Evolutionary conservation across 139 green algal genomes (phyloP).

Genomic region (Chlamydomonas sphaeroides): DNA sequence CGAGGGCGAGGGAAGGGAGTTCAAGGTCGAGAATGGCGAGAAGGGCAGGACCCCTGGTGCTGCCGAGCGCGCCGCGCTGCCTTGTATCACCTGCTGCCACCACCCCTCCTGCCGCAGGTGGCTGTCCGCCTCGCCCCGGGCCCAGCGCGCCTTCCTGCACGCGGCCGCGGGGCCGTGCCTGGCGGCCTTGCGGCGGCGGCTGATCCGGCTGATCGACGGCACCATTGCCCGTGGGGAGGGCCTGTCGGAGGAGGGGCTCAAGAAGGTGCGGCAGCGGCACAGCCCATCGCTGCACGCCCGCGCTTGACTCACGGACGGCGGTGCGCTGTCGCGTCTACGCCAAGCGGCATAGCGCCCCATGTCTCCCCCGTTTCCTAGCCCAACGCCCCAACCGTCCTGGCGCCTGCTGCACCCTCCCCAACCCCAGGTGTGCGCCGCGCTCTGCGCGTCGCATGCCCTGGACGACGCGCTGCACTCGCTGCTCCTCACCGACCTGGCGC

Average conservation of each 20-base stretch:
- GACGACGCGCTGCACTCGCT: conserved; percentile 27
- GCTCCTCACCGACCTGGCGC: conserved; percentile 21
- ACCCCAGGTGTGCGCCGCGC: conserved; percentile 24
- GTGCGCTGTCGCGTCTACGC: no score
- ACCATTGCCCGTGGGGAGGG: conserved; percentile 13
- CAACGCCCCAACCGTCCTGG: no score
- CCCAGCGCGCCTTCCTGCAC: conserved; percentile 10
- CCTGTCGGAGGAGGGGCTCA: conserved; percentile 5
- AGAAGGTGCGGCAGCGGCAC: conserved; percentile 18
- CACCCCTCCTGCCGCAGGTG: conserved; percentile 25
- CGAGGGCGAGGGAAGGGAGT: no score
- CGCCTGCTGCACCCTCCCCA: neutral
- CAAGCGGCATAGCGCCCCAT: no score
- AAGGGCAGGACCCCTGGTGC: no score
- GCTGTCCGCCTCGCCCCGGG: neutral
- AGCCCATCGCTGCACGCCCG: no score
- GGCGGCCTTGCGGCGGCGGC: conserved; percentile 20
- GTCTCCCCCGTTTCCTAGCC: no score
- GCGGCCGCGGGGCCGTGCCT: neutral
- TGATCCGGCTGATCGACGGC: conserved; percentile 14
- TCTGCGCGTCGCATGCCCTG: conserved; percentile 9
- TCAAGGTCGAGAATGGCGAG: no score
- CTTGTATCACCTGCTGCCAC: no score
- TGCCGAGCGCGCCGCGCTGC: no score
- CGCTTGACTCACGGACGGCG: no score